Conservation (phyloP, 768 basidiomycete genomes). For the Pleurotus ostreatus region DNA sequence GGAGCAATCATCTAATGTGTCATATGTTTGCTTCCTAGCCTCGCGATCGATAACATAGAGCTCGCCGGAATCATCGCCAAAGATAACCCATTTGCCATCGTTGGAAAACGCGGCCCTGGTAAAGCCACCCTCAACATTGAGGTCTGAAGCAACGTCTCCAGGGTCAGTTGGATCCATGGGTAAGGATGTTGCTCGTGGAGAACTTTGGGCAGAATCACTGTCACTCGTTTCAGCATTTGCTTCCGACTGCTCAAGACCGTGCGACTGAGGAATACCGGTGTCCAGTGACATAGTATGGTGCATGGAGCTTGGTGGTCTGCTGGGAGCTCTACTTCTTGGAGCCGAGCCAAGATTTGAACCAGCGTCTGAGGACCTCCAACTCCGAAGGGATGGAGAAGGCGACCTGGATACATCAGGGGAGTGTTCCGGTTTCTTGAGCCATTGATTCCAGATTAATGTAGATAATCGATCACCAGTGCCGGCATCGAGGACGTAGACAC, state of each 20-base stretch:
- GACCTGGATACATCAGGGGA: not conserved
- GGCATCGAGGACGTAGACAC: not conserved
- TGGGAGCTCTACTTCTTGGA: not conserved
- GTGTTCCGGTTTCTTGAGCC: not conserved
- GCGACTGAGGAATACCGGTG: not conserved
- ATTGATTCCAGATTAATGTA: not conserved
- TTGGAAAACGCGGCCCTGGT: not conserved
- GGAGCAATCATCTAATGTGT: not conserved
- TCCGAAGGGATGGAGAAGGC: too few relatives aligned
- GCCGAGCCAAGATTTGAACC: not conserved
- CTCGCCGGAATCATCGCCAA: not conserved
- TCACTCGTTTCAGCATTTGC: not conserved
- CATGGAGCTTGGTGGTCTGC: not conserved
- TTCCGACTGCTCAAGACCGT: not conserved
- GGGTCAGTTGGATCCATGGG: not conserved
- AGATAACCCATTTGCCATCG: slow-evolving; percentile 1
- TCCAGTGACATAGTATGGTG: not conserved
- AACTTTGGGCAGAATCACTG: not conserved
- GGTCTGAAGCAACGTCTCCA: not conserved
- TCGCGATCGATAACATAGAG: not conserved
- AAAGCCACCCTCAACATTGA: not conserved
- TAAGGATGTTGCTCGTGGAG: not conserved
- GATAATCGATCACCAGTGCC: not conserved
- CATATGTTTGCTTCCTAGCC: not conserved
- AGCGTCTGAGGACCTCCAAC: not conserved